Percentiles rank a stretch among this genome's conserved stretches.
phyloP scores from a whole-genome alignment of 129 eudicot species.

The Ambrosia artemisiifolia region DNA sequence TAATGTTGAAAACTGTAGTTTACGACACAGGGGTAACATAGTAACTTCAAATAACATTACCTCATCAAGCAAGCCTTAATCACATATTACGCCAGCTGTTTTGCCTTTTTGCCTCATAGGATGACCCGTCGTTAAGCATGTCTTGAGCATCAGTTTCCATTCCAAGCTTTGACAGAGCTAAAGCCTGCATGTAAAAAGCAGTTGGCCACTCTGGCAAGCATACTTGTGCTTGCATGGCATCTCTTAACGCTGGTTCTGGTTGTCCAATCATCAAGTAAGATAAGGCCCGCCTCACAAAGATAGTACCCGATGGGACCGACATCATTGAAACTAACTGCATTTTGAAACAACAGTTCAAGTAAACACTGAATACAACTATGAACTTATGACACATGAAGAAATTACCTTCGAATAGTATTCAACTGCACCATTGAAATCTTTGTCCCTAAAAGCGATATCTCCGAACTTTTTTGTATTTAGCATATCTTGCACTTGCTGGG shows the following conservation, averaged over 20 bases:
- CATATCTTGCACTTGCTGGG: conserved; percentile 99
- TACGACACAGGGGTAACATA: conserved; percentile 20
- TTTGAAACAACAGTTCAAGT: conserved; percentile 3
- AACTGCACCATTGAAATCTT: conserved; percentile 76
- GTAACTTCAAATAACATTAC: conserved; percentile 25
- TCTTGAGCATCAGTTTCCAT: conserved; percentile 99
- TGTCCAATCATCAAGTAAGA: conserved; percentile 84
- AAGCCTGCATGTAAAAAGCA: conserved; percentile 92
- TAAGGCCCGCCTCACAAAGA: conserved; percentile 83
- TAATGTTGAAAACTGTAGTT: conserved; percentile 33
- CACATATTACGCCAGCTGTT: conserved; percentile 72
- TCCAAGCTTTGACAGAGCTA: conserved; percentile 93
- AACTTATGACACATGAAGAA: background rate
- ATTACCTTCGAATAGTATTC: conserved; percentile 89
- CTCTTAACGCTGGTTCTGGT: conserved; percentile 87
- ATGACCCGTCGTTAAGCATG: conserved; percentile 90
- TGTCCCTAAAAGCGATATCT: conserved; percentile 91
- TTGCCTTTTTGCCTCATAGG: conserved; percentile 81
- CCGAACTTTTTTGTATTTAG: conserved; percentile 91
- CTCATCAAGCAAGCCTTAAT: conserved; percentile 19
- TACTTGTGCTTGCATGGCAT: conserved; percentile 98
- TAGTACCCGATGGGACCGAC: conserved; percentile 91
- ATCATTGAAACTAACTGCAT: conserved; percentile 83
- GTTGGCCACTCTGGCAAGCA: conserved; percentile 97
- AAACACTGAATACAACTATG: background rate